These are phyloP conservation scores for Amaranthus cruentus DNA, from an alignment of 148 eudicot species.

Conservation along the genomic window DNA sequence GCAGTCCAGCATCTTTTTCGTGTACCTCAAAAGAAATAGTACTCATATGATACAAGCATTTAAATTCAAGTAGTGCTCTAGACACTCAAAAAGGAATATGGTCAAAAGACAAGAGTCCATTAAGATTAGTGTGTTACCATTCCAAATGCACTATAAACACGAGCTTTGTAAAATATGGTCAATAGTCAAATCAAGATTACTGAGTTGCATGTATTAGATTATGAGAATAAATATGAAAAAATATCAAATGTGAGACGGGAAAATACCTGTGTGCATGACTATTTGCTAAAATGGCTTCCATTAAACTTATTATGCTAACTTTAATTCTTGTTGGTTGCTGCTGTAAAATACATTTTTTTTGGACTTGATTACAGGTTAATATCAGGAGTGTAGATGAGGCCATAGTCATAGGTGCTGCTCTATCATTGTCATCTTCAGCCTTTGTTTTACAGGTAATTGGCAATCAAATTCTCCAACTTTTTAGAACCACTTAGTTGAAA, in stretches of 20 bases:
- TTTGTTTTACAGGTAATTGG: conserved; percentile 88
- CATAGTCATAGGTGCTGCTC: conserved; percentile 92
- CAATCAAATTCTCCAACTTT: background rate
- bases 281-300: background rate
- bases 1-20: background rate
- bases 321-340: background rate
- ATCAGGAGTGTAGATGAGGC: conserved; percentile 97
- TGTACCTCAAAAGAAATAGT: too few species aligned
- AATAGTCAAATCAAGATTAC: background rate
- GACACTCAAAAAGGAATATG: background rate
- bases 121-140: too few species aligned
- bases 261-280: background rate
- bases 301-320: background rate
- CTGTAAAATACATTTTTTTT: background rate
- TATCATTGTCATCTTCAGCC: conserved; percentile 94
- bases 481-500: background rate
- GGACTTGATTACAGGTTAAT: conserved; percentile 56
- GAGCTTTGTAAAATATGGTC: too few species aligned
- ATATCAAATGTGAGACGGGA: background rate
- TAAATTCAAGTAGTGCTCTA: background rate
- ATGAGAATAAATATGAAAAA: background rate
- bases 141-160: too few species aligned
- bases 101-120: background rate
- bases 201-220: background rate
- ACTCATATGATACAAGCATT: background rate